Conservation (phyloP, 1,284 basidiomycete genomes). For the Phlebopus sp. region DNA sequence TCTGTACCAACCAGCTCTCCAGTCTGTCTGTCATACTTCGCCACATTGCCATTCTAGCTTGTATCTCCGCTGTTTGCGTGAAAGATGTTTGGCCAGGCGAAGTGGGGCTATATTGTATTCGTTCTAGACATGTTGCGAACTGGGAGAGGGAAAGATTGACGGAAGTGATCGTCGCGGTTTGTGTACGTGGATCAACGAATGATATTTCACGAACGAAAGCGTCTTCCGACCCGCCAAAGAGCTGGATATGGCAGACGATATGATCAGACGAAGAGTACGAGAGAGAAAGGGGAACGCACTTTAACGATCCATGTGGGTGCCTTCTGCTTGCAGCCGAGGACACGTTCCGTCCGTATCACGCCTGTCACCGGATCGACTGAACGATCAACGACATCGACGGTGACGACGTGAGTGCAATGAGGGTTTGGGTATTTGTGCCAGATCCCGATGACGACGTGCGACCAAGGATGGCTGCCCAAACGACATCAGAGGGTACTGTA, state of each 20-base stretch:
- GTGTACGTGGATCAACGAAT: slow-evolving; percentile 80
- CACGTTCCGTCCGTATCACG: slow-evolving; percentile 83
- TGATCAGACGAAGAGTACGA: slow-evolving; percentile 2
- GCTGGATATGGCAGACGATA: slow-evolving; percentile 38
- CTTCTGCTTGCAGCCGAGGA: slow-evolving; percentile 85
- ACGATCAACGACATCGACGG: slow-evolving; percentile 86
- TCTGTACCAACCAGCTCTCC: slow-evolving; percentile 79
- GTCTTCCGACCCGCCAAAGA: slow-evolving; percentile 88
- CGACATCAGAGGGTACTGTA: slow-evolving; percentile 14
- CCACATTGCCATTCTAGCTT: slow-evolving; percentile 76
- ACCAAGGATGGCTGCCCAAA: slow-evolving; percentile 72
- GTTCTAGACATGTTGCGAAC: slow-evolving; percentile 86
- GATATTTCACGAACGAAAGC: slow-evolving; percentile 94
- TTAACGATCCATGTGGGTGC: slow-evolving; percentile 82
- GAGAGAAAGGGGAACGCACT: slow-evolving; percentile 43
- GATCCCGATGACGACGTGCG: slow-evolving; percentile 84
- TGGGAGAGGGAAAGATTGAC: slow-evolving; percentile 90
- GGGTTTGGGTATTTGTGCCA: slow-evolving; percentile 97
- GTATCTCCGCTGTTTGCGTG: slow-evolving; percentile 80
- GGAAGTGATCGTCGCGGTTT: slow-evolving; percentile 80
- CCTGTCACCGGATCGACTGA: slow-evolving; percentile 81
- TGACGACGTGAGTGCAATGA: slow-evolving; percentile 87
- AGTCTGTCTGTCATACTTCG: slow-evolving; percentile 74
- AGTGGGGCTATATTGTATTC: slow-evolving; percentile 82
- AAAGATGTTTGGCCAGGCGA: slow-evolving; percentile 62